Percentiles rank a stretch among this genome's conserved stretches.
phyloP scores from a whole-genome alignment of 106 monocot species.

The Acorus calamus region DNA sequence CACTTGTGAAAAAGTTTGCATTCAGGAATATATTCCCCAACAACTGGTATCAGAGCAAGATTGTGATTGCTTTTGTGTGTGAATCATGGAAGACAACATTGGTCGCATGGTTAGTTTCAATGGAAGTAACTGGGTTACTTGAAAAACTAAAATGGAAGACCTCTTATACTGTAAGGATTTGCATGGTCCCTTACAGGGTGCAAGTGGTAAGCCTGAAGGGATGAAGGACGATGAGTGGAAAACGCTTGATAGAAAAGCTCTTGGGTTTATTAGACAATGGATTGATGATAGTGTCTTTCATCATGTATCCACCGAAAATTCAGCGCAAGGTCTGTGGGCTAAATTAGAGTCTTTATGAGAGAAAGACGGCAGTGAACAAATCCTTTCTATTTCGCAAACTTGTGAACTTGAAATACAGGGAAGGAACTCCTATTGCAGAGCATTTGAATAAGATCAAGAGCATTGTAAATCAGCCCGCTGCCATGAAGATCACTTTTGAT shows the following conservation, averaged over 20 bases:
- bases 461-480: conserved; percentile 3
- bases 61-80: not conserved
- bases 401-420: not conserved
- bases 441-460: conserved; percentile 4
- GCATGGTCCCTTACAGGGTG: not conserved
- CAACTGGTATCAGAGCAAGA: not conserved
- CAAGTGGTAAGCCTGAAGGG: not conserved
- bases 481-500: conserved; percentile 1
- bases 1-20: no score
- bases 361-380: not conserved
- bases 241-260: not conserved
- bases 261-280: not conserved
- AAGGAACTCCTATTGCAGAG: not conserved
- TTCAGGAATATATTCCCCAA: not conserved
- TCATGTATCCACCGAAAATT: not conserved
- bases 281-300: not conserved
- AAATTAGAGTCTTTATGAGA: not conserved
- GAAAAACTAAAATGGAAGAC: not conserved
- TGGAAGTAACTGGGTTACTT: not conserved
- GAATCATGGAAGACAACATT: not conserved
- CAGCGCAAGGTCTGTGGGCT: not conserved
- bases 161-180: not conserved
- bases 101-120: not conserved
- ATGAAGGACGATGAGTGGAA: not conserved
- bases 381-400: not conserved